Evolutionary conservation across 2,329 filamentous ascomycete genomes (phyloP), one percentile per base, ranked within the genome.

Genomic region (Colletotrichum echinochloae): DNA sequence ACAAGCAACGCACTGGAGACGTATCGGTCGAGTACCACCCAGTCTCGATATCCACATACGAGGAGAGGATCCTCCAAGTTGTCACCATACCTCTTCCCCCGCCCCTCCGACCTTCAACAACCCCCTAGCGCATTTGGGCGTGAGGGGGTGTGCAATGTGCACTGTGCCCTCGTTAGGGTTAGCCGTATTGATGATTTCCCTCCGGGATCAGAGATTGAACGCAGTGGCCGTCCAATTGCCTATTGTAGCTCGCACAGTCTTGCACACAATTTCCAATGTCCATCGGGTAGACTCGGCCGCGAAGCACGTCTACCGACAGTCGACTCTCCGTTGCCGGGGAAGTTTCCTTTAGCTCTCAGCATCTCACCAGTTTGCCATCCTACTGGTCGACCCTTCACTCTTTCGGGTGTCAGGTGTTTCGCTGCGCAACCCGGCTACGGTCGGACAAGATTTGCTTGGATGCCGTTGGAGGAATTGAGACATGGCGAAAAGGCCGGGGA

Each of bases 151-250:
- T 51, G 59, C 23, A 39, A 20, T 51, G 48, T 70, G 67, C 54
- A 68, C 68, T 64, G 68, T 68, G 68, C 68, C 51, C 49, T 60
- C 16, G 33, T 41, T 46, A 61, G 57, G 60, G 63, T 68, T 66
- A 48, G 61, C 51, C 61, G 59, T 57, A 55, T 65, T 39, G 57
- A 66, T 70, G 61, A 72, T 72, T 60, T 54, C 49, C 69, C 60
- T 71, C 69, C 41, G 49, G 69, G 69, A 70, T 71, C 66, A 70
- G 69, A 71, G 65, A 70, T 70, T 71, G 65, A 52, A 55, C 48
- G 41, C 39, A 35, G 65, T 70, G 30, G 51, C 51, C 60, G 54
- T 33, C 66, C 69, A 71, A 71, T 69, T 60, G 65, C 65, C 66
- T 57, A n/a, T 65, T 48, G n/a, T 28, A 60, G 28, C 23, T 49